Percentiles rank a stretch among this genome's conserved stretches.
These are phyloP conservation scores for Coemansia sp. DNA, from an alignment of 192 early-diverging fungal species.

Conservation along the genomic window DNA sequence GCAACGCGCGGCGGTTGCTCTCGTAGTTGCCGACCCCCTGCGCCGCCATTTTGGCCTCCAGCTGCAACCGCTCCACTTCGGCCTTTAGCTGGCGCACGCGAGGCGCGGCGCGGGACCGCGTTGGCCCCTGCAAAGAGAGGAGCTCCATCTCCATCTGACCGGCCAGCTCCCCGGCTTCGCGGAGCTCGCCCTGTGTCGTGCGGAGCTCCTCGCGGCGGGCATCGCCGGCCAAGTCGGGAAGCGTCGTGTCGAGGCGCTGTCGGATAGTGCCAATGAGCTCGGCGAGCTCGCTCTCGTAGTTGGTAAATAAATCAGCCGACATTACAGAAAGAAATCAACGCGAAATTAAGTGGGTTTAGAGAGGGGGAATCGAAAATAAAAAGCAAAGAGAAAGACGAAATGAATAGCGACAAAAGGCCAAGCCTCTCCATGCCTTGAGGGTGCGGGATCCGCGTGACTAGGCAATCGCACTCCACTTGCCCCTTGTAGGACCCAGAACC, in stretches of 20 bases:
- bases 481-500: not conserved
- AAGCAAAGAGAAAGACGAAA: not conserved
- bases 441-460: constrained; percentile 1
- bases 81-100: constrained; percentile 71
- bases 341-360: not conserved
- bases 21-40: constrained; percentile 33
- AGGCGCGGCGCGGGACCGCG: constrained; percentile 64
- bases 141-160: constrained; percentile 95
- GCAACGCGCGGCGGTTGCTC: constrained; percentile 61
- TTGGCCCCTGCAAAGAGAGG: constrained; percentile 63
- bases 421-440: not conserved
- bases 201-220: constrained; percentile 14
- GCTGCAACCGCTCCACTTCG: constrained; percentile 75
- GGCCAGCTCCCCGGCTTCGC: constrained; percentile 89
- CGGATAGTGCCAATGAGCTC: constrained; percentile 59
- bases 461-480: not conserved
- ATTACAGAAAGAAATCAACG: constrained; percentile 6
- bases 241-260: constrained; percentile 56
- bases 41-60: constrained; percentile 56
- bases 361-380: not conserved
- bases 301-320: constrained; percentile 77
- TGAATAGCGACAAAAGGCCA: not conserved
- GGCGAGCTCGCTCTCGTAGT: constrained; percentile 83
- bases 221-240: constrained; percentile 65
- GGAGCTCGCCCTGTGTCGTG: constrained; percentile 75